Evolutionary conservation across 1,284 basidiomycete species (phyloP), one percentile per base, ranked within the genome.

Genomic region (Sphaerobolus stellatus): DNA sequence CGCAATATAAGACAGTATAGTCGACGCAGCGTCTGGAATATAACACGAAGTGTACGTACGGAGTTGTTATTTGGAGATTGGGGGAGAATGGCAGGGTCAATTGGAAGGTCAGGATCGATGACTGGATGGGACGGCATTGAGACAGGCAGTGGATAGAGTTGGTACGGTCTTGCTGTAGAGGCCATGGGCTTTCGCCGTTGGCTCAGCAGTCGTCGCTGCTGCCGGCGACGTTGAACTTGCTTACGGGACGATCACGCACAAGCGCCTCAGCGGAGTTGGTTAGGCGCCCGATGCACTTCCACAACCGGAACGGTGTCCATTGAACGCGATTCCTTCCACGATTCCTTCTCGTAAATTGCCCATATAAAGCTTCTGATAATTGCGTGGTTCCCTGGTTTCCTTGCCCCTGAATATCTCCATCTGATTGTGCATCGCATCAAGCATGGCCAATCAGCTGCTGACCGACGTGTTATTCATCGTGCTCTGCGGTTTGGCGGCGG

Each of bases 21-120:
- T 11, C 20, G 20, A 43, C 41, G 41, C 11, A 18, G 24, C 30
- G 31, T 29, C n/a, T 27, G 44, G 14, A n/a, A 46, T 43, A 48
- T 2, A 47, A 47, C n/a, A 48, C 20, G 20, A 38, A 22, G n/a
- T 38, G 36, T 3, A 54, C 52, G 18, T 48, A 54, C 52, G 31
- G 47, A 13, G 14, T 48, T 24, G 13, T 16, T 13, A 24, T 41
- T 25, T 14, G 24, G 13, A 16, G 52, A 48, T 48, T 48, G 29
- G 3, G 33, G 45, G 18, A 54, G 52, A 30, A 54, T 54, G 46
- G 46, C 52, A 54, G 52, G 52, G 52, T 54, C 52, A 48, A 54
- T 54, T 18, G 46, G 9, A 27, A 54, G 46, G 7, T 44, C 34
- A 8, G 52, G 52, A 48, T 54, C 52, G 30, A 48, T 54, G 16